phyloP scores from a whole-genome alignment of 225 moss, liverwort and hornwort species.

The Polytrichum commune region DNA sequence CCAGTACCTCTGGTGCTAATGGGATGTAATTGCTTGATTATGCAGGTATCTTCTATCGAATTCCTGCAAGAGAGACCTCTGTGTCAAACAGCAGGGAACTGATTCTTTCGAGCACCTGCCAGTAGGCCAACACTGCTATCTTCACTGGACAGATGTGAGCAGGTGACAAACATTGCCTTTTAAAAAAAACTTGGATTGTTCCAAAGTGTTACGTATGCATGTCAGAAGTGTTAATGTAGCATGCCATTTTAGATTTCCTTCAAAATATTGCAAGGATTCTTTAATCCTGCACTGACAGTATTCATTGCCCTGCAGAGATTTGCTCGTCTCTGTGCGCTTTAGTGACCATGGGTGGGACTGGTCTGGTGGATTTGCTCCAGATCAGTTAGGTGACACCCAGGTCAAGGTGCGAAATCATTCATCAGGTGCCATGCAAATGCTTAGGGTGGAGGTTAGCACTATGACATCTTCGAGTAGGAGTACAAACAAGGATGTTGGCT shows the following conservation, averaged over 20 bases:
- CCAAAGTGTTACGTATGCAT: too few relatives aligned
- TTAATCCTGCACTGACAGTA: not conserved
- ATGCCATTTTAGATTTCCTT: too few relatives aligned
- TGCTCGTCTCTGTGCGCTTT: constrained; percentile 83
- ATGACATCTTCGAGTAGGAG: constrained; percentile 56
- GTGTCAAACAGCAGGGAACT: constrained; percentile 85
- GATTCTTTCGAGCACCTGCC: constrained; percentile 72
- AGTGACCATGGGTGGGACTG: constrained; percentile 97
- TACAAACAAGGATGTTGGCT: constrained; percentile 55
- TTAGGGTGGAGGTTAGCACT: constrained; percentile 90
- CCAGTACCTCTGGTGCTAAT: too few relatives aligned
- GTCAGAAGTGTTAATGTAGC: too few relatives aligned
- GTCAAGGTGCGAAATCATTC: constrained; percentile 93
- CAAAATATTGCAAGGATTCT: too few relatives aligned
- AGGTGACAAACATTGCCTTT: constrained; percentile 35
- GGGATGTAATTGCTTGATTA: too few relatives aligned
- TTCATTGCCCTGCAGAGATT: constrained; percentile 49
- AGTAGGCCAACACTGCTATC: constrained; percentile 70
- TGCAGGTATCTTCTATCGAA: constrained; percentile 75
- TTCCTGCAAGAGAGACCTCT: constrained; percentile 76
- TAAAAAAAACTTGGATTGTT: too few relatives aligned
- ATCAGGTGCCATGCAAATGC: constrained; percentile 84
- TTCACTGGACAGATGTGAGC: constrained; percentile 83
- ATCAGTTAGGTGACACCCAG: constrained; percentile 90
- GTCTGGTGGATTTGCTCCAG: constrained; percentile 94